Evolutionary conservation across 371 early-diverging fungal species (phyloP).

Genomic region (Syncephalis plumigaleata): DNA sequence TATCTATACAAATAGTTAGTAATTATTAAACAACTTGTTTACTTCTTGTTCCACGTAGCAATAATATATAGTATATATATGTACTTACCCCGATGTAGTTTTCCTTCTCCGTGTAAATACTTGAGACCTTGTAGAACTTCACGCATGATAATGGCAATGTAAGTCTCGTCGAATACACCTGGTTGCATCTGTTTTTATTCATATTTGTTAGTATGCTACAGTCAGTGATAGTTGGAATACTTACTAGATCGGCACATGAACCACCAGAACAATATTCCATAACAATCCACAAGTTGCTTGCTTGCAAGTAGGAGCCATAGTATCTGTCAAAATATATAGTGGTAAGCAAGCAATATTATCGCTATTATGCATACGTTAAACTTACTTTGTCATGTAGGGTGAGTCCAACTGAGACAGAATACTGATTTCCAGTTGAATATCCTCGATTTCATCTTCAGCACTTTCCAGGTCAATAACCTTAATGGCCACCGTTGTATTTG

Average conservation of each 20-base stretch:
- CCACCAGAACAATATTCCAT: conserved; percentile 91
- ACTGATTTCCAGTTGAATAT: conserved; percentile 92
- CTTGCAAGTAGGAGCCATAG: conserved; percentile 63
- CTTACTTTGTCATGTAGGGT: conserved; percentile 71
- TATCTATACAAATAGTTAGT: conserved; percentile 29
- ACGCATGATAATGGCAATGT: conserved; percentile 81
- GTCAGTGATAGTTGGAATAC: conserved; percentile 7
- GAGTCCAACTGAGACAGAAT: conserved; percentile 91
- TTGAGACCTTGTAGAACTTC: conserved; percentile 84
- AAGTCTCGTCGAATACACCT: conserved; percentile 64
- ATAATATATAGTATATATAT: too few relatives aligned
- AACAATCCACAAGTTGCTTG: conserved; percentile 77
- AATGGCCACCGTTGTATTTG: conserved; percentile 71
- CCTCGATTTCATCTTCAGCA: conserved; percentile 95
- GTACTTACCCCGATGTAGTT: conserved; percentile 84
- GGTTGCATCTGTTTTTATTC: conserved; percentile 46
- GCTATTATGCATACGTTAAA: background rate
- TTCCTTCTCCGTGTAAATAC: conserved; percentile 84
- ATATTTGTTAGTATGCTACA: background rate
- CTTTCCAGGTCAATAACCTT: conserved; percentile 85
- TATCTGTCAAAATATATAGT: conserved; percentile 34
- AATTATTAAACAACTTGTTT: too few relatives aligned
- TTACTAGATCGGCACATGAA: conserved; percentile 75
- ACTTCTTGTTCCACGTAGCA: too few relatives aligned
- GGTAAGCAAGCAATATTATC: background rate